A percentile compares a stretch with the other conserved stretches of the same genome.
phyloP scores from a whole-genome alignment of 768 basidiomycete genomes.

The Mycena floridula region DNA sequence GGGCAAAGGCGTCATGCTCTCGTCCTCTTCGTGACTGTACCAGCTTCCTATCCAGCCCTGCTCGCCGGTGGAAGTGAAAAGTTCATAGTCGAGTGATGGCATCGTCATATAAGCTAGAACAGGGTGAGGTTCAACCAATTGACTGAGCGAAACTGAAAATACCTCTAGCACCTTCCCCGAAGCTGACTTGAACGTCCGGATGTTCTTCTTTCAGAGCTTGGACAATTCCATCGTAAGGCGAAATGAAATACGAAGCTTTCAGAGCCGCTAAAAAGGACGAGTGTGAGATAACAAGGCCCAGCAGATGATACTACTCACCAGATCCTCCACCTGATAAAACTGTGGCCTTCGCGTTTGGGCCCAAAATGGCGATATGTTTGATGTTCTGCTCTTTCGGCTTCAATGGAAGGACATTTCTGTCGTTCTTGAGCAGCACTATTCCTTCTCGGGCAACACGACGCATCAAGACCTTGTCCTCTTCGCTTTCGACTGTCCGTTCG shows the following conservation, averaged over 20 bases:
- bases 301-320: no score
- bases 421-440: slow-evolving; percentile 66
- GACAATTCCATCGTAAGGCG: slow-evolving; percentile 62
- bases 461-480: slow-evolving; percentile 45
- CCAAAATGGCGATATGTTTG: slow-evolving; percentile 57
- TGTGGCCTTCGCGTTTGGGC: slow-evolving; percentile 59
- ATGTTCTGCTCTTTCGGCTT: slow-evolving; percentile 19
- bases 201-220: slow-evolving; percentile 41
- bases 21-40: slow-evolving; percentile 51
- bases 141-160: no score
- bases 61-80: slow-evolving; percentile 51
- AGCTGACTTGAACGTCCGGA: slow-evolving; percentile 46
- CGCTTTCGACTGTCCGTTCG: slow-evolving; percentile 50
- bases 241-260: slow-evolving; percentile 57
- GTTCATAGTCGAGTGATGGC: slow-evolving; percentile 64
- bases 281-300: no score
- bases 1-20: slow-evolving; percentile 42
- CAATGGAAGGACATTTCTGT: slow-evolving; percentile 48
- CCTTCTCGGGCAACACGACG: slow-evolving; percentile 53
- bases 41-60: slow-evolving; percentile 64
- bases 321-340: slow-evolving; percentile 77
- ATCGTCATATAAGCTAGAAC: slow-evolving; percentile 55
- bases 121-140: no score
- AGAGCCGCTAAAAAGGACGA: slow-evolving; percentile 72
- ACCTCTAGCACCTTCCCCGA: slow-evolving; percentile 68